Percentiles rank a stretch among this genome's conserved stretches.
Evolutionary conservation across 1,284 basidiomycete genomes (phyloP).

Genomic region (Pseudozyma pruni): DNA sequence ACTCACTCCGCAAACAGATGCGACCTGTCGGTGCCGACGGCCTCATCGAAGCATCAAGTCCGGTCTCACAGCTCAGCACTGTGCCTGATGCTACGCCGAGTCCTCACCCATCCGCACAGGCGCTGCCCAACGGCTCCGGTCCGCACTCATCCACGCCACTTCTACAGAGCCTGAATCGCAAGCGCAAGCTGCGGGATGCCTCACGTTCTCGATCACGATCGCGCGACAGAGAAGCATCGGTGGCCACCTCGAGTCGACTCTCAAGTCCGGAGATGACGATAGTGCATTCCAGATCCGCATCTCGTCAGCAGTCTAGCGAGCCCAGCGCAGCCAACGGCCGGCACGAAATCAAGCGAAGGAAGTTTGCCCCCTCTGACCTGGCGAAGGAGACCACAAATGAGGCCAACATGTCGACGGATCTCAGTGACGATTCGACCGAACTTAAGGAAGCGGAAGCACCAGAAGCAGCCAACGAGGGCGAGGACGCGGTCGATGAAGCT

Average conservation of each 20-base stretch:
- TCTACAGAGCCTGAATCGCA: slow-evolving; percentile 39
- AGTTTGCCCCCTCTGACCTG: slow-evolving; percentile 16
- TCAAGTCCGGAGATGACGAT: slow-evolving; percentile 52
- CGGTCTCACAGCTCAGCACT: slow-evolving; percentile 42
- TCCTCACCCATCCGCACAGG: slow-evolving; percentile 31
- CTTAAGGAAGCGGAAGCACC: slow-evolving; percentile 5
- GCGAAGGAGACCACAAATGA: slow-evolving; percentile 19
- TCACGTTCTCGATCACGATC: slow-evolving; percentile 37
- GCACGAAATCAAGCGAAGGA: slow-evolving; percentile 33
- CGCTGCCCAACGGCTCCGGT: slow-evolving; percentile 27
- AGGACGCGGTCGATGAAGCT: slow-evolving; percentile 5
- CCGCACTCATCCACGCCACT: slow-evolving; percentile 41
- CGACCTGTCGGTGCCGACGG: slow-evolving; percentile 41
- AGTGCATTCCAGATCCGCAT: slow-evolving; percentile 33
- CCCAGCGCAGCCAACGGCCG: slow-evolving; percentile 20
- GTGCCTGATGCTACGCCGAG: slow-evolving; percentile 46
- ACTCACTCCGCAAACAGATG: slow-evolving; percentile 74
- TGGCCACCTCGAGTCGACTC: slow-evolving; percentile 50
- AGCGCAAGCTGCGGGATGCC: slow-evolving; percentile 40
- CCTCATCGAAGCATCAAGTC: slow-evolving; percentile 39
- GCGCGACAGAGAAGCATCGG: slow-evolving; percentile 43
- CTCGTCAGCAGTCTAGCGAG: slow-evolving; percentile 28
- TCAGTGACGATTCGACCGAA: slow-evolving; percentile 41
- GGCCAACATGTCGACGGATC: slow-evolving; percentile 35
- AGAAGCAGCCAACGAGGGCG: background rate